phyloP scores from a whole-genome alignment of 306 rosid species.

The Hylodesmum podocarpum region DNA sequence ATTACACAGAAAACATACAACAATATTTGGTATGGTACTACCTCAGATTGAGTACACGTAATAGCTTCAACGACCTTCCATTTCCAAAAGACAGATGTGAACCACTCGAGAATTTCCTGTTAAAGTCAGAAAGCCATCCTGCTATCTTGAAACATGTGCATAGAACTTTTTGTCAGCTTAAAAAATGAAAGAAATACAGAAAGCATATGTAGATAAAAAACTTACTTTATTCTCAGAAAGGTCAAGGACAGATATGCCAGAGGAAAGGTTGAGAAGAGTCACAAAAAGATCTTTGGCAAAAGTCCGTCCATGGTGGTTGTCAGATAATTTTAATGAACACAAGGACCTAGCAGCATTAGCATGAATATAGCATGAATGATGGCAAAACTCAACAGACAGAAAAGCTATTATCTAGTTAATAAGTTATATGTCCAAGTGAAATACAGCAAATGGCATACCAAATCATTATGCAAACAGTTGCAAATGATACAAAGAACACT shows the following conservation, averaged over 20 bases:
- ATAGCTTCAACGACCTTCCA: slow-evolving; percentile 66
- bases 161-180: slow-evolving; percentile 30
- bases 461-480: not conserved
- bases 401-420: not conserved
- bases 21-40: slow-evolving; percentile 31
- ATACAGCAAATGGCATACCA: slow-evolving; percentile 3
- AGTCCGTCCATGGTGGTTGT: slow-evolving; percentile 53
- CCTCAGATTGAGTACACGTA: slow-evolving; percentile 84
- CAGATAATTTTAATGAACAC: slow-evolving; percentile 60
- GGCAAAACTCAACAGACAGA: slow-evolving; percentile 27
- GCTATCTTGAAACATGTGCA: slow-evolving; percentile 56
- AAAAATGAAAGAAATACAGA: slow-evolving; percentile 19
- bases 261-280: slow-evolving; percentile 66
- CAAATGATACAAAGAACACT: slow-evolving; percentile 6
- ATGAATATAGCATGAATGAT: slow-evolving; percentile 18
- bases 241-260: slow-evolving; percentile 72
- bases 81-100: slow-evolving; percentile 30
- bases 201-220: slow-evolving; percentile 30
- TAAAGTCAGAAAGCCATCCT: slow-evolving; percentile 83
- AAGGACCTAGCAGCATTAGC: slow-evolving; percentile 58
- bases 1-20: slow-evolving; percentile 24
- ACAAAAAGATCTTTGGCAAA: slow-evolving; percentile 59
- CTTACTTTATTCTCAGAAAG: slow-evolving; percentile 86
- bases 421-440: slow-evolving; percentile 7
- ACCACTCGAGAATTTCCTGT: slow-evolving; percentile 36